These are phyloP conservation scores for Aspergillus uvarum DNA, from an alignment of 2,329 filamentous ascomycete species.

Conservation along the genomic window DNA sequence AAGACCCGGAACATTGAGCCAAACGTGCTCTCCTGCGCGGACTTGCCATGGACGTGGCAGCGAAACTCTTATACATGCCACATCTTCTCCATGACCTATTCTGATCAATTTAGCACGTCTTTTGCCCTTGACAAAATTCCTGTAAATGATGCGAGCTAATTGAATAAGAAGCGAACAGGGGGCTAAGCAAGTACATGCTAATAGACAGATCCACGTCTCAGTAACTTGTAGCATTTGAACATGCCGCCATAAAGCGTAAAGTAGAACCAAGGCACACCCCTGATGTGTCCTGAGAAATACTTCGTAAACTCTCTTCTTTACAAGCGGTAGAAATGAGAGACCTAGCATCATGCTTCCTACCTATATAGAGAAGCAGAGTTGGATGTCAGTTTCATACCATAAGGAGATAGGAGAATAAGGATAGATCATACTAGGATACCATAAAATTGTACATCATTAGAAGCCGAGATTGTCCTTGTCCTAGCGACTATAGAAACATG, in stretches of 20 bases:
- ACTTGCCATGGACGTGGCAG: constrained; percentile 19
- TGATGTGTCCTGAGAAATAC: constrained; percentile 17
- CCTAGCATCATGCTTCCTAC: constrained; percentile 15
- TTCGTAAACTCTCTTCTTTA: constrained; percentile 20
- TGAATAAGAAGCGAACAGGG: not conserved
- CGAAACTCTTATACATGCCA: not conserved
- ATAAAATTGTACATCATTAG: constrained; percentile 13
- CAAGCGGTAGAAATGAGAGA: constrained; percentile 13
- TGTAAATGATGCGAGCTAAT: not conserved
- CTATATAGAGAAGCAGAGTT: constrained; percentile 3
- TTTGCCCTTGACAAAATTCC: not conserved
- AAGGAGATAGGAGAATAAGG: not conserved
- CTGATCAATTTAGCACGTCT: not conserved
- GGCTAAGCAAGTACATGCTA: not conserved
- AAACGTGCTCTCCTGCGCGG: constrained; percentile 22
- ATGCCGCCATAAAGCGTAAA: constrained; percentile 18
- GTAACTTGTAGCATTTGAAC: not conserved
- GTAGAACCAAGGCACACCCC: constrained; percentile 8
- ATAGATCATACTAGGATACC: constrained; percentile 13
- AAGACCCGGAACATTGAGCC: constrained; percentile 19
- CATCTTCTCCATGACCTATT: not conserved
- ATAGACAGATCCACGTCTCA: constrained; percentile 2
- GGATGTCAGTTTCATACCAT: not conserved
- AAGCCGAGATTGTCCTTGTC: constrained; percentile 8
- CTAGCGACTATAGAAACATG: constrained; percentile 10